phyloP scores from a whole-genome alignment of 108 stramenopile species.

The Skeletonema marinoi region DNA sequence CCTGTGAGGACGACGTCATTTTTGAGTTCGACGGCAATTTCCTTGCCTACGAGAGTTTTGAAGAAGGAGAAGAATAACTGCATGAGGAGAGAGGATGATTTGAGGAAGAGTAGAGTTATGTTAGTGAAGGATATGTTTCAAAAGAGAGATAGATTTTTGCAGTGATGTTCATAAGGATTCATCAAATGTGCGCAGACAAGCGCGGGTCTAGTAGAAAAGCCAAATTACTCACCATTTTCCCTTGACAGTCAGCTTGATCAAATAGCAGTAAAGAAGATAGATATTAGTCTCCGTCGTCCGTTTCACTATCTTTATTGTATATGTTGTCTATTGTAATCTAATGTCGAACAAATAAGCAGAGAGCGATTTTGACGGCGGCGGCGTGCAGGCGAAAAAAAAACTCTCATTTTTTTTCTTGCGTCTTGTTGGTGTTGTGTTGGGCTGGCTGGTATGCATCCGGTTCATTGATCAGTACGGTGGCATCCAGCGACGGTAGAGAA shows the following conservation, averaged over 20 bases:
- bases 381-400: too few species aligned
- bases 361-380: too few species aligned
- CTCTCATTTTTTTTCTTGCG: too few species aligned
- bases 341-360: too few species aligned
- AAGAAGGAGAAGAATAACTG: slow-evolving; percentile 99
- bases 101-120: neutral
- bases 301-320: too few species aligned
- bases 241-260: too few species aligned
- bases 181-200: neutral
- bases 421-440: too few species aligned
- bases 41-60: slow-evolving; percentile 99
- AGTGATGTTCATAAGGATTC: neutral
- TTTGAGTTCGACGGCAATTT: slow-evolving; percentile 98
- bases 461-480: neutral
- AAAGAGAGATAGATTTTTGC: neutral
- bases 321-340: too few species aligned
- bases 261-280: too few species aligned
- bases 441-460: too few species aligned
- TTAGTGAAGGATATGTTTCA: neutral
- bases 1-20: slow-evolving; percentile 97
- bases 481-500: neutral
- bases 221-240: neutral
- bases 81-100: neutral
- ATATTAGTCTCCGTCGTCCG: too few species aligned
- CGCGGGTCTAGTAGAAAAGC: neutral